A percentile compares a stretch with the other conserved stretches of the same genome.
phyloP scores from a whole-genome alignment of 495 filamentous ascomycete genomes.

The Barbatosphaeria neglecta region DNA sequence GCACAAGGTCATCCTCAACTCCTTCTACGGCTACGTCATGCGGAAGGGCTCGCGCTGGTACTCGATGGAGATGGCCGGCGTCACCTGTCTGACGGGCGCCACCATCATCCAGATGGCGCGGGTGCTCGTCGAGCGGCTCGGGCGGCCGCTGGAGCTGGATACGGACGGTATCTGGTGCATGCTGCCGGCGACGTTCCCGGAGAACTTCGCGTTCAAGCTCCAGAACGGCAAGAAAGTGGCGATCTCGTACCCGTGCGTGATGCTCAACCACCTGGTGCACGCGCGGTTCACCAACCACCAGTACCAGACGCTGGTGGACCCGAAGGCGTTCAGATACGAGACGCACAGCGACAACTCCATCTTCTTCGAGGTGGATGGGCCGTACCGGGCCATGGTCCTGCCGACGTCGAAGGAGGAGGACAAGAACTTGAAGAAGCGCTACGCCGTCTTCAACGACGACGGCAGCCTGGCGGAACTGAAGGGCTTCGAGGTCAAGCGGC shows the following conservation, averaged over 20 bases:
- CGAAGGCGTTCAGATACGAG: constrained; percentile 72
- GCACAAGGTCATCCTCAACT: constrained; percentile 98
- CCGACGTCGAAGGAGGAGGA: constrained; percentile 97
- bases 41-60: constrained; percentile 98
- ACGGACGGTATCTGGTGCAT: constrained; percentile 99
- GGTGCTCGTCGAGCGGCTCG: constrained; percentile 86
- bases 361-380: constrained; percentile 98
- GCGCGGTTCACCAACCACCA: constrained; percentile 93
- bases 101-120: constrained; percentile 96
- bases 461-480: constrained; percentile 94
- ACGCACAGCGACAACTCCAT: constrained; percentile 97
- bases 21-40: constrained; percentile 99
- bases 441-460: constrained; percentile 98
- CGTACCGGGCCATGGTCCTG: constrained; percentile 93
- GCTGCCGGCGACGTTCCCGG: constrained; percentile 90
- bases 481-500: constrained; percentile 93
- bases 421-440: constrained; percentile 98
- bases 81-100: constrained; percentile 93
- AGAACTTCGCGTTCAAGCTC: constrained; percentile 89
- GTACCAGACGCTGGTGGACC: constrained; percentile 81
- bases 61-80: constrained; percentile 99
- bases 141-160: constrained; percentile 90
- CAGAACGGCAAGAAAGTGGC: constrained; percentile 90
- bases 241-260: constrained; percentile 96
- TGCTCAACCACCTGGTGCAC: constrained; percentile 98